Evolutionary conservation across 441 rosid species (phyloP).

Genomic region (Omphalea diandra): DNA sequence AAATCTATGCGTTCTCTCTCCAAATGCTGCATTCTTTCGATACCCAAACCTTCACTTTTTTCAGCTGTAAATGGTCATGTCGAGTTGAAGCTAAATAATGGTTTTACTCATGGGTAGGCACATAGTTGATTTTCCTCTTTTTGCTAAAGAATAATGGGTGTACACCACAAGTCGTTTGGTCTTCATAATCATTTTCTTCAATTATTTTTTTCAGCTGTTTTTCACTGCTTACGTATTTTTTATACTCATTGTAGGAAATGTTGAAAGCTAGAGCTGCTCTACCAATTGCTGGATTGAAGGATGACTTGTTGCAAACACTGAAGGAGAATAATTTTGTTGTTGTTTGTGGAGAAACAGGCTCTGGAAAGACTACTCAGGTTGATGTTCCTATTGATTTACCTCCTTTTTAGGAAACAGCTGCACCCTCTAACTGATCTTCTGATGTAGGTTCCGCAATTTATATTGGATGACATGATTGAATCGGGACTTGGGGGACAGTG

Average conservation of each 20-base stretch:
- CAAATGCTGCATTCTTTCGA: not conserved
- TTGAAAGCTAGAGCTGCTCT: conserved; percentile 65
- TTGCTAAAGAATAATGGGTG: not conserved
- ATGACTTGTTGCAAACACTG: conserved; percentile 60
- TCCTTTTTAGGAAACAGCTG: conserved; percentile 8
- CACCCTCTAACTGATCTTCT: conserved; percentile 20
- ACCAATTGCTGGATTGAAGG: conserved; percentile 71
- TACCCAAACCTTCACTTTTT: not conserved
- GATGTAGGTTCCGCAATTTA: conserved; percentile 87
- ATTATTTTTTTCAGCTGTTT: not conserved
- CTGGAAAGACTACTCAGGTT: conserved; percentile 99
- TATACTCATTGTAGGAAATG: conserved; percentile 48
- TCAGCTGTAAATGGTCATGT: not conserved
- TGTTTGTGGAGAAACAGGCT: conserved; percentile 97
- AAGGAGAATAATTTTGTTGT: conserved; percentile 78
- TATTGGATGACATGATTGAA: conserved; percentile 93
- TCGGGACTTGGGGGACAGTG: conserved; percentile 78
- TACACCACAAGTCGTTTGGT: not conserved
- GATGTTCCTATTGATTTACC: conserved; percentile 15
- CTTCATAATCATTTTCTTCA: not conserved
- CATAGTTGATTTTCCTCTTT: not conserved
- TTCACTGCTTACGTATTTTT: not conserved
- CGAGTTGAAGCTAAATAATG: not conserved
- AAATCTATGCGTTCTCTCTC: not conserved
- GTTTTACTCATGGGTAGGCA: not conserved